phyloP scores from a whole-genome alignment of 306 rosid genomes.

The Dryas alaskensis region DNA sequence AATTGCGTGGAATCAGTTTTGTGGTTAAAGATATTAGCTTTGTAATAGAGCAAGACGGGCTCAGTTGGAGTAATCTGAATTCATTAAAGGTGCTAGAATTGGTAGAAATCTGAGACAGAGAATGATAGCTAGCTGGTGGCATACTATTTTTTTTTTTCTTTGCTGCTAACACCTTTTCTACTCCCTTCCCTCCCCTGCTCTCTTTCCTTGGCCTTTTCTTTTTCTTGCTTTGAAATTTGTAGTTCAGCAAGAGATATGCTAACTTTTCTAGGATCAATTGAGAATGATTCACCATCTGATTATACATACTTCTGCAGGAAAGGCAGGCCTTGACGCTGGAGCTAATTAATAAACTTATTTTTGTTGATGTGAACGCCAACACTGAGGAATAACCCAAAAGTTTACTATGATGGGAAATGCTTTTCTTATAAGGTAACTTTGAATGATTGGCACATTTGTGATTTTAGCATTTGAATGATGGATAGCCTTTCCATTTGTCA shows the following conservation, averaged over 20 bases:
- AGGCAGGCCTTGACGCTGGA: constrained; percentile 74
- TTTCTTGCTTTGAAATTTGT: neutral
- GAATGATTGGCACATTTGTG: constrained; percentile 1
- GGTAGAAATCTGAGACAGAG: neutral
- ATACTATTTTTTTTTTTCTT: no score
- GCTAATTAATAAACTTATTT: constrained; percentile 78
- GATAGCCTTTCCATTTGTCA: neutral
- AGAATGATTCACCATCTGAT: constrained; percentile 5
- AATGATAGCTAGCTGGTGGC: no score
- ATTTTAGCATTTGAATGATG: constrained; percentile 18
- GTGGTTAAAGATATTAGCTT: neutral
- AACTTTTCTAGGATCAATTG: constrained; percentile 7
- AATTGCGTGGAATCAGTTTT: neutral
- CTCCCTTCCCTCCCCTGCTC: neutral
- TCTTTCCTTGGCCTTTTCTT: neutral
- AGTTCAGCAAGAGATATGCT: neutral
- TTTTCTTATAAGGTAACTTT: constrained; percentile 82
- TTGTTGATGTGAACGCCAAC: constrained; percentile 79
- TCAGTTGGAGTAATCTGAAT: neutral
- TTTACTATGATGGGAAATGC: constrained; percentile 72
- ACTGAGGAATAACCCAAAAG: constrained; percentile 92
- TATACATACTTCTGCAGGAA: constrained; percentile 42
- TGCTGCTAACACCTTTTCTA: neutral
- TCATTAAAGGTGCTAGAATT: neutral
- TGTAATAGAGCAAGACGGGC: neutral